Base-by-base conservation (phyloP, 1,284 basidiomycete genomes). In the Rhizoctonia solani region DNA sequence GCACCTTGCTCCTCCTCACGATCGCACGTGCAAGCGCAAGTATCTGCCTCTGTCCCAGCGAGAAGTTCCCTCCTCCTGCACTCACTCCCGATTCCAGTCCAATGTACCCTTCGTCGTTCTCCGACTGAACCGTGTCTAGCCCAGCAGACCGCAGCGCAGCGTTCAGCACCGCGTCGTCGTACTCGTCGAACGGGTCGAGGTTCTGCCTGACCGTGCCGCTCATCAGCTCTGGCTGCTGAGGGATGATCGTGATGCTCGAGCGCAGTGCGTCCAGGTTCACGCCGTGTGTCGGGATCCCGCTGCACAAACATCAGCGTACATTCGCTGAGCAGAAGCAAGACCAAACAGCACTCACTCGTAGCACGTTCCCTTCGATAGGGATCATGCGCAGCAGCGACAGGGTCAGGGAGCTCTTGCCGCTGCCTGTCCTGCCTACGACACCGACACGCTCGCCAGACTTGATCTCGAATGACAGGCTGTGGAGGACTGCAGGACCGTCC, bases 41-140 rank as follows among this genome's bases (percentile, higher is more conserved):
- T n/a, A n/a, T n/a, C n/a, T n/a, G n/a, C n/a, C n/a, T n/a, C n/a
- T 91, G 87, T 1, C 89, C 89, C 37, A 89, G 85, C 1, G 84
- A 86, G 29, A 91, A 78, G 72, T 91, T 90, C 14, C 79, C 75
- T 4, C 88, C 88, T 0, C 83, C 85, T 50, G 80, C 80, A 0
- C 85, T 76, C 47, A 88, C 82, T 29, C 77, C 29, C 8, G 72
- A 75, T 44, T 79, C 78, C 9, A 79, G 73, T 23, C 75, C 78
- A n/a, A 77, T 79, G 70, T 84, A 80, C 34, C 83, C 67, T 41
- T 53, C 67, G 29, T 39, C 41, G 14, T 21, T 37, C 25, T 63
- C 56, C 2, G 49, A 21, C 32, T 69, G 71, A 2, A 70, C 49
- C n/a, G 67, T 66, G 58, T 69, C 66, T 1, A 82, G 74, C 47